Conservation (phyloP, 169 alveolate genomes). For the Plasmodium coatneyi region DNA sequence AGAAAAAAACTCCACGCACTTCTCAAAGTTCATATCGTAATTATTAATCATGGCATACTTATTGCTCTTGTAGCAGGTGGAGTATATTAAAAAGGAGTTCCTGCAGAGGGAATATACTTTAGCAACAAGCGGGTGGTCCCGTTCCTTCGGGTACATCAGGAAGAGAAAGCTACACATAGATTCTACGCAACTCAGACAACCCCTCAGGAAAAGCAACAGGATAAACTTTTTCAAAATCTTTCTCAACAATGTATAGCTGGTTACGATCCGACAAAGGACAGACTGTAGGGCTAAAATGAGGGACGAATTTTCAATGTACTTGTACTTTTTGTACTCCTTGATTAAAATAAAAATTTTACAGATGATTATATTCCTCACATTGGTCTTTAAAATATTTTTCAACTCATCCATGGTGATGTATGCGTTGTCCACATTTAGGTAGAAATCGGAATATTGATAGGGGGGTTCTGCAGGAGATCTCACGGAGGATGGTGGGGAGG, state of each 20-base stretch:
- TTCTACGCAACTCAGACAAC: constrained; percentile 46
- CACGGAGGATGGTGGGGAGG: neutral
- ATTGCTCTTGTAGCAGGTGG: constrained; percentile 39
- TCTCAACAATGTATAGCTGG: neutral
- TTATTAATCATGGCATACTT: constrained; percentile 40
- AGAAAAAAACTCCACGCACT: constrained; percentile 18
- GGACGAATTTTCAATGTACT: constrained; percentile 59
- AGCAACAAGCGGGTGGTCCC: neutral
- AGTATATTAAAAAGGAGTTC: constrained; percentile 31
- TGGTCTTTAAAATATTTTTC: constrained; percentile 26
- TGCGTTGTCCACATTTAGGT: neutral
- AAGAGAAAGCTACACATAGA: constrained; percentile 28
- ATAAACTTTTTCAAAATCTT: constrained; percentile 22
- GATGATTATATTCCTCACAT: constrained; percentile 28
- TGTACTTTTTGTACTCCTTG: constrained; percentile 36
- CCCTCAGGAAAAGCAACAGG: constrained; percentile 32
- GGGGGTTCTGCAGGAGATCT: neutral
- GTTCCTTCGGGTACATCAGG: constrained; percentile 8
- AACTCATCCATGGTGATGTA: constrained; percentile 44
- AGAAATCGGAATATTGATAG: constrained; percentile 4
- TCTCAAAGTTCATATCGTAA: constrained; percentile 21
- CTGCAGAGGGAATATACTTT: constrained; percentile 31
- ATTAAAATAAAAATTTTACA: constrained; percentile 49
- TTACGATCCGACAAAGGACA: constrained; percentile 22
- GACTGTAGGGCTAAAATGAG: constrained; percentile 19